These are phyloP conservation scores for Neurospora sp. DNA, from an alignment of 2,329 filamentous ascomycete genomes.

Conservation along the genomic window DNA sequence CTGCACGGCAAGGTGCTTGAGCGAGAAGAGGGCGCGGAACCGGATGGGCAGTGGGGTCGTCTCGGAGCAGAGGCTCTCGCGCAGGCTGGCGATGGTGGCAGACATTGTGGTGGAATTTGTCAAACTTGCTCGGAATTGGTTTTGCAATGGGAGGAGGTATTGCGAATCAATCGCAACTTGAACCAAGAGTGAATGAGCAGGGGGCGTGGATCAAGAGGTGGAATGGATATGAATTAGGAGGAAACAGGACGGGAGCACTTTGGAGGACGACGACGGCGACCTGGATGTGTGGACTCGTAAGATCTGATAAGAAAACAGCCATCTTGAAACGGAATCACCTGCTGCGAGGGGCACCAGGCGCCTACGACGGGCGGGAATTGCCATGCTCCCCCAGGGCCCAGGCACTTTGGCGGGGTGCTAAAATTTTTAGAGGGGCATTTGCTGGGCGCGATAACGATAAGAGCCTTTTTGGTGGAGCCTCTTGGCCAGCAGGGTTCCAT, in stretches of 20 bases:
- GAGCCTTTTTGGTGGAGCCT: neutral
- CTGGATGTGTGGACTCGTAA: neutral
- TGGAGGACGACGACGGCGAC: neutral
- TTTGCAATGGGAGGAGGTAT: neutral
- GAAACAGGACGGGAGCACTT: neutral
- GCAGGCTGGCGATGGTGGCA: constrained; percentile 50
- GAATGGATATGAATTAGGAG: neutral
- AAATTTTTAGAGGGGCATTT: constrained; percentile 17
- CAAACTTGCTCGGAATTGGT: neutral
- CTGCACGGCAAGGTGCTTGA: constrained; percentile 81
- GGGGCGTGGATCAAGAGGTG: neutral
- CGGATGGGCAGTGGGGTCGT: constrained; percentile 72
- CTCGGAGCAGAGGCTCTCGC: constrained; percentile 72
- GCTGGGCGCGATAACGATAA: constrained; percentile 13
- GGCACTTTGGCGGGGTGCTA: constrained; percentile 8
- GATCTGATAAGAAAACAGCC: neutral
- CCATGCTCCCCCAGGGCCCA: neutral
- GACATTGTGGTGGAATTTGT: neutral
- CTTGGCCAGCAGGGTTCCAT: neutral
- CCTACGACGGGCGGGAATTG: neutral
- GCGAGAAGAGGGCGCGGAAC: constrained; percentile 93
- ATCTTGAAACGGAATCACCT: neutral
- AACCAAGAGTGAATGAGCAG: neutral
- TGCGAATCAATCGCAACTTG: neutral
- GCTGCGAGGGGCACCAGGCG: neutral